Base-by-base conservation (phyloP, 169 alveolate species). In the Toxoplasma gondii region DNA sequence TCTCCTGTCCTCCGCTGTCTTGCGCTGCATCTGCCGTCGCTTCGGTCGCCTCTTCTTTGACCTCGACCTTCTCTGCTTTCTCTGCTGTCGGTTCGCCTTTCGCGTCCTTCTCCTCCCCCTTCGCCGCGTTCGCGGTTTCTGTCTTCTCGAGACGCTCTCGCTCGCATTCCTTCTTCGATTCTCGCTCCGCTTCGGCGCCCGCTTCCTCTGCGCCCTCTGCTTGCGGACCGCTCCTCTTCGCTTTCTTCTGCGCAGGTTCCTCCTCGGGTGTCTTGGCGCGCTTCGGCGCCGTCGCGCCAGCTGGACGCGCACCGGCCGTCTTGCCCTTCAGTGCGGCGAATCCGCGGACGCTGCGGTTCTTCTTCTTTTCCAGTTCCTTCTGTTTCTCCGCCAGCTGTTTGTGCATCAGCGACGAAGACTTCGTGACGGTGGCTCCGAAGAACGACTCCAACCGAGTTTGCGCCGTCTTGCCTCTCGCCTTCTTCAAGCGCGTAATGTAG, bases 361-460 rank as follows among this genome's bases (percentile, higher is more conserved):
- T 82, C 90, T 82, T 38, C 90, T 41, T 38, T 31, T 82, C 90
- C 24, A 82, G 64, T 36, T 82, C 81, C 49, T 49, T 49, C 81
- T 78, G 88, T 70, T 91, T 34, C 86, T 81, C 84, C 39, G 31
- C 24, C 44, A 81, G 91, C 86, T 92, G 81, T 91, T 81, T 81
- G 34, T 54, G 86, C 83, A 39, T 29, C 87, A 92, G 49, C 41
- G 64, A 67, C 45, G 93, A 90, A 49, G 93, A 39, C 93, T 70
- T 90, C 70, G 87, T 90, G 27, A 41, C 74, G 27, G 91, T 34
- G 44, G 91, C 64, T 0, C 86, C 94, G 49, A 54, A 92, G 34
- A 54, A 82, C 54, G 17, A 44, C 38, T 81, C 94, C 39, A 82
- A 78, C 4, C 94, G 94, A 19, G 83, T 78, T 45, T 92, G 94